phyloP scores from a whole-genome alignment of 805 yeast species.

The Candida awuae region DNA sequence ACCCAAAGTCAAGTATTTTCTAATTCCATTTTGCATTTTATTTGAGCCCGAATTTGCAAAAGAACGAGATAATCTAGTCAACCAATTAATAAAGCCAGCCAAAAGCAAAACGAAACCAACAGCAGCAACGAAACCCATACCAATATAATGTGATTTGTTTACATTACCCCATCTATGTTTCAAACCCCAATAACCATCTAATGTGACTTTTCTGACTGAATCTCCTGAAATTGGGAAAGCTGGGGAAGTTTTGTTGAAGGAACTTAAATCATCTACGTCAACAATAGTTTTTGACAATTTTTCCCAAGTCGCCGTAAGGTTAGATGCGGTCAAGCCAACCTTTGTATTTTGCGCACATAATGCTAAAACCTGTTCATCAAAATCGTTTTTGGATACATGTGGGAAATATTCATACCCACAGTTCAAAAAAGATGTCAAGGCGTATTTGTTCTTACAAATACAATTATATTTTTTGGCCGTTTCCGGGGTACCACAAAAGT shows the following conservation, averaged over 20 bases:
- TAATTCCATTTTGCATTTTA: constrained; percentile 19
- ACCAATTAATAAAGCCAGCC: constrained; percentile 37
- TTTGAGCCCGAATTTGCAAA: constrained; percentile 27
- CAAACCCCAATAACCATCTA: constrained; percentile 20
- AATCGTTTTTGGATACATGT: constrained; percentile 12
- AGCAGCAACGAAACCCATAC: constrained; percentile 38
- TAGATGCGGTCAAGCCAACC: constrained; percentile 3
- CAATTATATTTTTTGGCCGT: constrained; percentile 13
- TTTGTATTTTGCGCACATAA: constrained; percentile 22
- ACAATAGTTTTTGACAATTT: constrained; percentile 36
- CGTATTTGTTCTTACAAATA: constrained; percentile 23
- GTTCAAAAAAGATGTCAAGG: constrained; percentile 23
- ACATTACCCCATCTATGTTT: constrained; percentile 28
- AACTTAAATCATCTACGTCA: constrained; percentile 24
- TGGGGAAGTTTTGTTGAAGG: constrained; percentile 28
- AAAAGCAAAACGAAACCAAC: constrained; percentile 40
- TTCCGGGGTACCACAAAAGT: constrained; percentile 14
- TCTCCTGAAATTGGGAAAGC: constrained; percentile 31
- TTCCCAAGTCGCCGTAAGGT: constrained; percentile 21
- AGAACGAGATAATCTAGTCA: constrained; percentile 32
- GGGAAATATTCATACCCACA: constrained; percentile 18
- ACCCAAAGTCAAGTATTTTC: constrained; percentile 20
- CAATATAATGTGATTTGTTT: constrained; percentile 38
- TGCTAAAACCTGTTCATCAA: constrained; percentile 17
- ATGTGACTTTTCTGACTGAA: constrained; percentile 18